Base-by-base conservation (phyloP, 2,329 filamentous ascomycete genomes). In the Apiospora phragmitis region DNA sequence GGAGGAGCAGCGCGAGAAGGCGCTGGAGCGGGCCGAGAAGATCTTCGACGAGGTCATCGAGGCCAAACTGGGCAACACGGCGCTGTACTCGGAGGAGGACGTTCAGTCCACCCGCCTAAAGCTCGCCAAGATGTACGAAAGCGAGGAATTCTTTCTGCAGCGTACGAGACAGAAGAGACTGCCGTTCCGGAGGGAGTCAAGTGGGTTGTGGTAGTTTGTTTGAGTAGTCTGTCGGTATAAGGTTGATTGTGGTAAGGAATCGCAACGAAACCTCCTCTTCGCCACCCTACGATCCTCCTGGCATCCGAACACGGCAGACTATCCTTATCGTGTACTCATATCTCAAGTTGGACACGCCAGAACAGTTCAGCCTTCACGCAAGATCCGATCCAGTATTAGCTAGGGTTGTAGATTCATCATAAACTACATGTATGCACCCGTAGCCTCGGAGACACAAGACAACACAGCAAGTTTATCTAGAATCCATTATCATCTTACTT, bases 111-210 rank as follows among this genome's bases (percentile, higher is more conserved):
- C 62, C 12, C 62, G 38, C 35, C n/a, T 43, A 12, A 66, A 66
- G 62, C 62, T 43, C n/a, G 41, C 41, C n/a, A 66, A 42, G 35
- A 66, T 43, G 62, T 66, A 43, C 38, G 62, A 66, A 35, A 21
- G 35, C 62, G 62, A 66, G n/a, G 26, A 29, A 3, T 43, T 26
- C n/a, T 42, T 66, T 9, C 8, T 35, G n/a, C n/a, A 42, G 14
- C 62, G 38, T 24, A 66, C 35, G 5, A 9, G 24, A 16, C 62
- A 43, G 62, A 43, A 29, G 35, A 66, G 62, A 18, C 41, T 66
- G 38, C 62, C 62, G 35, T 8, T 26, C 11, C 3, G 35, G n/a
- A 66, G 38, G n/a, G 41, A 9, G 38, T 42, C 32, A n/a, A 42
- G 62, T 24, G 21, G 21, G 18, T 65, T 41, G 2, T 41, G 41